Evolutionary conservation across 2,329 filamentous ascomycete genomes (phyloP).

Genomic region (Pyrenochaeta sp.): DNA sequence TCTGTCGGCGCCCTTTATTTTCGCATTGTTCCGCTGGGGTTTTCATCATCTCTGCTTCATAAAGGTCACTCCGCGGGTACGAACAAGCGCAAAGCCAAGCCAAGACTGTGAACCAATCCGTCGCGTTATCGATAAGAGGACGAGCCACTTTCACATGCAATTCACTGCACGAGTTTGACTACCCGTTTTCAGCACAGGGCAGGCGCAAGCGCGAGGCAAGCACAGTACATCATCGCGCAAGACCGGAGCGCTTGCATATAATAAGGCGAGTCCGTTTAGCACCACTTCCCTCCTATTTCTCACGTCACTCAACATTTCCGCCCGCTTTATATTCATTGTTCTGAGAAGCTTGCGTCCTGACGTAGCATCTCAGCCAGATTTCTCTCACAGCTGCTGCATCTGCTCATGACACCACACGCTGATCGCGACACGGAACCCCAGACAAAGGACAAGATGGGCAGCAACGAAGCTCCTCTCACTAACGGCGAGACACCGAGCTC

Average conservation of each 20-base stretch:
- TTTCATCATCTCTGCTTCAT: no score
- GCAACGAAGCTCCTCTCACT: constrained; percentile 38
- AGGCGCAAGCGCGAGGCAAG: constrained; percentile 15
- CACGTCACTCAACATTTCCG: constrained; percentile 9
- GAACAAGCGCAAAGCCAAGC: no score
- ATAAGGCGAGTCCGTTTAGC: constrained; percentile 30
- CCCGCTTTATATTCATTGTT: no score
- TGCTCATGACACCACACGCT: constrained; percentile 44
- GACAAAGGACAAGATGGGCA: constrained; percentile 43
- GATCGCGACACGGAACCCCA: constrained; percentile 22
- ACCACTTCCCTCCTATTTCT: no score
- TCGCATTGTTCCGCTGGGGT: neutral
- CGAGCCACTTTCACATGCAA: constrained; percentile 34
- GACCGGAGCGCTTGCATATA: constrained; percentile 28
- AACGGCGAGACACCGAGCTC: constrained; percentile 51
- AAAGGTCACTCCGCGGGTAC: no score
- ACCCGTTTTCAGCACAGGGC: constrained; percentile 33
- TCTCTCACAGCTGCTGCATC: constrained; percentile 11
- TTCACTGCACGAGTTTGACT: constrained; percentile 14
- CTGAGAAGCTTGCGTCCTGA: no score
- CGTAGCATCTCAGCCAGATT: constrained; percentile 8
- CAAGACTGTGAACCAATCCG: neutral
- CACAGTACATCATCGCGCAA: constrained; percentile 26
- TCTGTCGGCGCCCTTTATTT: constrained; percentile 5
- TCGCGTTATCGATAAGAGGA: constrained; percentile 30